phyloP scores from a whole-genome alignment of 345 rosid genomes.

The Noccaea caerulescens region DNA sequence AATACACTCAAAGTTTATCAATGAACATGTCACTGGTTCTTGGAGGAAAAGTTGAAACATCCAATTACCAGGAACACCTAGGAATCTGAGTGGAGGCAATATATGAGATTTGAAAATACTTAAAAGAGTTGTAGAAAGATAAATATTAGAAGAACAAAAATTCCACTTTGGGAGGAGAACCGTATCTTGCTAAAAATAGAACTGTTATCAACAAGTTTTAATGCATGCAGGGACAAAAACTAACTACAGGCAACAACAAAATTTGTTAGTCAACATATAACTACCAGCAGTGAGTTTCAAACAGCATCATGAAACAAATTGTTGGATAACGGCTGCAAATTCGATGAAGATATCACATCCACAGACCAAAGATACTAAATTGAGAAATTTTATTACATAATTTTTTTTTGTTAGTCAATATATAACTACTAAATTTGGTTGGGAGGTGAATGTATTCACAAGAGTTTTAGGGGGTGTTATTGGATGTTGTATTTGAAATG shows the following conservation, averaged over 20 bases:
- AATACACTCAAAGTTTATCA: background rate
- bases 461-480: no score
- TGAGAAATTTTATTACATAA: no score
- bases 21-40: slow-evolving; percentile 12
- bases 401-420: no score
- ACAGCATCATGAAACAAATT: slow-evolving; percentile 25
- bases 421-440: no score
- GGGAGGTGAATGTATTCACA: no score
- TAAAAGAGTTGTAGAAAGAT: background rate
- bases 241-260: slow-evolving; percentile 28
- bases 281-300: slow-evolving; percentile 20
- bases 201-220: slow-evolving; percentile 27
- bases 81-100: slow-evolving; percentile 17
- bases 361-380: no score
- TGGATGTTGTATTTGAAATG: no score
- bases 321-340: slow-evolving; percentile 1
- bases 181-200: slow-evolving; percentile 35
- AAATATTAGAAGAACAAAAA: background rate
- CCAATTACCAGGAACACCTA: background rate
- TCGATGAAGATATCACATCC: background rate
- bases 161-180: slow-evolving; percentile 27
- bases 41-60: slow-evolving; percentile 13
- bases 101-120: slow-evolving; percentile 30
- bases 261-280: slow-evolving; percentile 26
- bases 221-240: slow-evolving; percentile 33